A percentile compares a stretch with the other conserved stretches of the same genome.
Conservation (phyloP, 371 early-diverging fungal genomes). For the Mucor plumbeus region DNA sequence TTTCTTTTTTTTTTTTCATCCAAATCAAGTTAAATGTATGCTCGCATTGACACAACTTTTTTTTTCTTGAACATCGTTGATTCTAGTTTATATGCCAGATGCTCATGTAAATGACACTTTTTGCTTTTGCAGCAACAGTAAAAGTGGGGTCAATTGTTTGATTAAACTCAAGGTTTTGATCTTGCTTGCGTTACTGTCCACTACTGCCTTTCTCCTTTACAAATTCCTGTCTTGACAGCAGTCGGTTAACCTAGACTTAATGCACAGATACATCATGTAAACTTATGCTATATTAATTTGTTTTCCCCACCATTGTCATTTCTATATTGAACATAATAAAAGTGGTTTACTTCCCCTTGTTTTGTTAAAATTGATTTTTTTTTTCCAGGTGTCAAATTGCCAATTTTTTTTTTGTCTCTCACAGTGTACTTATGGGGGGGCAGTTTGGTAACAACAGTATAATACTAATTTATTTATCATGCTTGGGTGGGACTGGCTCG, state of each 20-base stretch:
- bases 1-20: background rate
- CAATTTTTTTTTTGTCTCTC: too few species aligned
- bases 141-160: background rate
- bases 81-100: background rate
- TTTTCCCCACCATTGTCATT: too few species aligned
- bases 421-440: too few species aligned
- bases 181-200: background rate
- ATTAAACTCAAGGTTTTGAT: background rate
- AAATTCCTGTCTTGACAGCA: background rate
- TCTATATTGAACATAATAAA: too few species aligned
- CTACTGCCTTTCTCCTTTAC: background rate
- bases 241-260: background rate
- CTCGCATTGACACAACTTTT: background rate
- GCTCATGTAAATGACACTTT: background rate
- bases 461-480: background rate
- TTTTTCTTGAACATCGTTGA: background rate
- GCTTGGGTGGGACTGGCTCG: background rate
- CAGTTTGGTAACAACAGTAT: background rate
- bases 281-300: too few species aligned
- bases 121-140: too few species aligned
- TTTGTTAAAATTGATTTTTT: too few species aligned
- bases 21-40: conserved; percentile 4
- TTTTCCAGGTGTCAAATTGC: too few species aligned
- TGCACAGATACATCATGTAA: background rate
- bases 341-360: too few species aligned